Conservation (phyloP, 139 green algal species). For the Pleodorina starrii region DNA sequence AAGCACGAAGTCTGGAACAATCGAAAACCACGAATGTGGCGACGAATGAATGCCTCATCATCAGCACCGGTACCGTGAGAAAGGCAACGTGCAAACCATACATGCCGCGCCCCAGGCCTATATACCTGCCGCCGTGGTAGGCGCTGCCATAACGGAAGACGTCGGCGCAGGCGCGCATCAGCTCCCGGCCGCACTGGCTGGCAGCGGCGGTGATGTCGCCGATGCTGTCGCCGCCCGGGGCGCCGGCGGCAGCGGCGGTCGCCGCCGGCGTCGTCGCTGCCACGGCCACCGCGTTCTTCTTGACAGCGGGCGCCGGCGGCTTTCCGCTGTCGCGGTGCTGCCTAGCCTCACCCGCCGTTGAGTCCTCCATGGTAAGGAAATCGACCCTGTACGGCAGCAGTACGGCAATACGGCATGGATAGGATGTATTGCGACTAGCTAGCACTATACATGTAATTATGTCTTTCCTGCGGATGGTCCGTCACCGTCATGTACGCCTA, state of each 20-base stretch:
- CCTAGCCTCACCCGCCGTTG: background rate
- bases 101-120: too few species aligned
- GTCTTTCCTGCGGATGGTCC: background rate
- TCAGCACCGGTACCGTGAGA: too few species aligned
- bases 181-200: conserved; percentile 12
- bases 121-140: conserved; percentile 30
- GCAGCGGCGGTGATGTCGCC: background rate
- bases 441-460: background rate
- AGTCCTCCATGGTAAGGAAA: conserved; percentile 23
- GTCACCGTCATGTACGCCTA: too few species aligned
- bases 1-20: too few species aligned
- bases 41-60: too few species aligned
- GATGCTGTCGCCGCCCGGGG: background rate
- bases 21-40: too few species aligned
- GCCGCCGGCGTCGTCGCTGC: background rate
- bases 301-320: too few species aligned
- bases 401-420: background rate
- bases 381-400: background rate
- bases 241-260: too few species aligned
- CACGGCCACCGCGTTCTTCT: background rate
- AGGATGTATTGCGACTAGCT: background rate
- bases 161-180: conserved; percentile 26
- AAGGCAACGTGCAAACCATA: too few species aligned
- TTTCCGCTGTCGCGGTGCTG: background rate
- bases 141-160: conserved; percentile 26